Conservation (phyloP, 495 filamentous ascomycete genomes). For the Neurospora tetrasperma region DNA sequence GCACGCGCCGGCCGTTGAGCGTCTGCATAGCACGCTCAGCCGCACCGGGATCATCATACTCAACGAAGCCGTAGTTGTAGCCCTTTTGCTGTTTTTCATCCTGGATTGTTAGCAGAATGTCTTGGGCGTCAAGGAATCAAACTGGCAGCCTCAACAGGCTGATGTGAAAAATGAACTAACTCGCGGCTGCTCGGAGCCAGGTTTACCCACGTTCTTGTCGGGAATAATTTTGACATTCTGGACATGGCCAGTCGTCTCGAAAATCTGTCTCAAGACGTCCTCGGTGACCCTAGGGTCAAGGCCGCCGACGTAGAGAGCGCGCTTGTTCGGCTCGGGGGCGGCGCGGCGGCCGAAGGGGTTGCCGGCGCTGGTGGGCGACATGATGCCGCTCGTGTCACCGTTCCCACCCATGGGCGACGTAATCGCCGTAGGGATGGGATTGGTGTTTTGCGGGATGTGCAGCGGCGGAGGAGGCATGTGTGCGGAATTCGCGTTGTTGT, state of each 20-base stretch:
- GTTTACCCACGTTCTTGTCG: constrained; percentile 79
- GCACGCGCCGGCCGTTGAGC: constrained; percentile 87
- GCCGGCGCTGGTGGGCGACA: constrained; percentile 64
- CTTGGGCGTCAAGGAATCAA: not conserved
- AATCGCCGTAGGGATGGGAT: constrained; percentile 88
- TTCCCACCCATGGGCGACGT: constrained; percentile 69
- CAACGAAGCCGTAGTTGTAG: constrained; percentile 98
- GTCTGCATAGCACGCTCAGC: constrained; percentile 97
- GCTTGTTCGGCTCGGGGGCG: constrained; percentile 96
- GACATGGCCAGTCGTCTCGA: constrained; percentile 97
- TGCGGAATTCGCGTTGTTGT: constrained; percentile 53
- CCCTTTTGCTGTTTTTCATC: constrained; percentile 60
- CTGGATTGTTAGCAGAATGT: not conserved
- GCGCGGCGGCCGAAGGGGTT: constrained; percentile 81
- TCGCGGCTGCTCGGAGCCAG: not conserved
- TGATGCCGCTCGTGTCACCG: constrained; percentile 51
- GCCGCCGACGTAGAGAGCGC: constrained; percentile 92
- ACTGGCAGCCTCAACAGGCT: not conserved
- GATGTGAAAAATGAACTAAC: constrained; percentile 1
- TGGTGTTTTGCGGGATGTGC: constrained; percentile 93
- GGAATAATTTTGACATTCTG: constrained; percentile 99
- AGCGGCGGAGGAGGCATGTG: constrained; percentile 94
- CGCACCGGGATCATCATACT: constrained; percentile 94
- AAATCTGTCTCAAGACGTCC: constrained; percentile 94
- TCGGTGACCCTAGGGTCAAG: constrained; percentile 93